These are phyloP conservation scores for Hypoxylon crocopeplum DNA, from an alignment of 495 filamentous ascomycete genomes.

Conservation along the genomic window DNA sequence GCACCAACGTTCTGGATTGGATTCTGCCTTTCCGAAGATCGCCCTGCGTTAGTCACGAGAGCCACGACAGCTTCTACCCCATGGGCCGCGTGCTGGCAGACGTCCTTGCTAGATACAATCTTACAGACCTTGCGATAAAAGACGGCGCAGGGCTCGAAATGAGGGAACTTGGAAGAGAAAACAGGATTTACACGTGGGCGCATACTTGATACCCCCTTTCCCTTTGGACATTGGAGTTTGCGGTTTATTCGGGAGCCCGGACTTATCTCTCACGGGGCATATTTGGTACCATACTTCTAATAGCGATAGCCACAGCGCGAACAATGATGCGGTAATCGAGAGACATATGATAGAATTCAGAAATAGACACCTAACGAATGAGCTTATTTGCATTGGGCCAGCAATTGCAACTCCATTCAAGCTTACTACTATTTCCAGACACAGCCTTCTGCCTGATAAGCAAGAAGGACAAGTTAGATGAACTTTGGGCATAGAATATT, in stretches of 20 bases:
- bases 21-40: slow-evolving; percentile 71
- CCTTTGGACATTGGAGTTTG: slow-evolving; percentile 29
- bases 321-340: too few relatives aligned
- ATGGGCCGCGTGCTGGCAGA: slow-evolving; percentile 51
- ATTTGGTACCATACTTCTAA: too few relatives aligned
- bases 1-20: slow-evolving; percentile 72
- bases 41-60: slow-evolving; percentile 63
- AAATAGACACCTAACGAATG: too few relatives aligned
- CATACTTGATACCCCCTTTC: slow-evolving; percentile 32
- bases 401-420: too few relatives aligned
- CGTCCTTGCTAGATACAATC: slow-evolving; percentile 45
- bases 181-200: slow-evolving; percentile 4
- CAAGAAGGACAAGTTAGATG: too few relatives aligned
- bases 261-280: too few relatives aligned
- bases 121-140: slow-evolving; percentile 39
- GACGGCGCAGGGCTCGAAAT: slow-evolving; percentile 35
- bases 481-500: too few relatives aligned
- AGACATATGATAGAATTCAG: too few relatives aligned
- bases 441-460: too few relatives aligned
- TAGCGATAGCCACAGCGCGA: too few relatives aligned
- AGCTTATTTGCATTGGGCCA: too few relatives aligned
- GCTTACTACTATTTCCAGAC: too few relatives aligned
- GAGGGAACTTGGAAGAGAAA: slow-evolving; percentile 30
- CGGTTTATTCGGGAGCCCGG: neutral
- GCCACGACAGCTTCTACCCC: slow-evolving; percentile 54